Evolutionary conservation across 2,329 filamentous ascomycete genomes (phyloP).

Genomic region (Pseudogymnoascus sp.): DNA sequence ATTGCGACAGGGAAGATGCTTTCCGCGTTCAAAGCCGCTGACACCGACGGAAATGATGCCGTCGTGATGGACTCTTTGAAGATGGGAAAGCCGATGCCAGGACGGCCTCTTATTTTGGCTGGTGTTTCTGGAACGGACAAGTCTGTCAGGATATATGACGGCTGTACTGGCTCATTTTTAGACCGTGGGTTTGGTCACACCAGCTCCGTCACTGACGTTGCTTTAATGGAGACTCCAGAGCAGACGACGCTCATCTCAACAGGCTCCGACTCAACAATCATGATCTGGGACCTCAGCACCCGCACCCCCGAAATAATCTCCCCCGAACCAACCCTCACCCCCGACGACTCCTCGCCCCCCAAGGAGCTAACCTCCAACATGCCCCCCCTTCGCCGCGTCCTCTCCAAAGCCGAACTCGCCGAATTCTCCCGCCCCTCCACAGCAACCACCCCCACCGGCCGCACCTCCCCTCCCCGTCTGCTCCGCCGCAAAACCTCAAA

Average conservation of each 20-base stretch:
- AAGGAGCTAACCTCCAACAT: constrained; percentile 47
- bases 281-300: constrained; percentile 51
- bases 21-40: constrained; percentile 71
- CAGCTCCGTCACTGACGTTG: constrained; percentile 80
- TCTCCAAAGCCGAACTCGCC: constrained; percentile 79
- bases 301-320: constrained; percentile 18
- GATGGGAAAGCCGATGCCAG: constrained; percentile 46
- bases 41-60: constrained; percentile 70
- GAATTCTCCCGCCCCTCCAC: constrained; percentile 57
- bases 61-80: constrained; percentile 75
- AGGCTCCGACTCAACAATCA: constrained; percentile 71
- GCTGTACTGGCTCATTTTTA: constrained; percentile 65
- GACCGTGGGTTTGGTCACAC: constrained; percentile 93
- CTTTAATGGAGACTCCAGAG: constrained; percentile 52
- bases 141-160: constrained; percentile 83
- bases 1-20: constrained; percentile 60
- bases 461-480: constrained; percentile 47
- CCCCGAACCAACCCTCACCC: constrained; percentile 8
- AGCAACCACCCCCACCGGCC: constrained; percentile 31
- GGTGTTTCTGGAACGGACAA: constrained; percentile 95
- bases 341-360: constrained; percentile 31
- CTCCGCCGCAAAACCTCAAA: constrained; percentile 46
- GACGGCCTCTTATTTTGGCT: constrained; percentile 57
- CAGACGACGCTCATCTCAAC: constrained; percentile 59
- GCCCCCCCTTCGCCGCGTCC: constrained; percentile 71